Evolutionary conservation across 345 rosid species (phyloP).

Genomic region (Trapa incisa): DNA sequence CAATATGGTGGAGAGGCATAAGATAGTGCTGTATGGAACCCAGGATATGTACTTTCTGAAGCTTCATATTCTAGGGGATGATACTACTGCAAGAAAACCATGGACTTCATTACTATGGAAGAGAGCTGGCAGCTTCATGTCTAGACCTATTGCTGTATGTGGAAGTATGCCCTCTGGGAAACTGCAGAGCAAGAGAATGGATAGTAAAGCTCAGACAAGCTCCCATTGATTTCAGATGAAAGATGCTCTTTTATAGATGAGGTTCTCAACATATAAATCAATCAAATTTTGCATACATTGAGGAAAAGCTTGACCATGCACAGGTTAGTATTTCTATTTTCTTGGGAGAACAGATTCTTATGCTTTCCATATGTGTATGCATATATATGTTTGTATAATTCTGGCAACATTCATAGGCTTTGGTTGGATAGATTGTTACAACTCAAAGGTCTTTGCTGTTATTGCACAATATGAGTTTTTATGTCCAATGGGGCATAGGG

Average conservation of each 20-base stretch:
- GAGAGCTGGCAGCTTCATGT: constrained; percentile 33
- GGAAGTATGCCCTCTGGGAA: constrained; percentile 49
- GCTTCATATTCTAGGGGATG: constrained; percentile 83
- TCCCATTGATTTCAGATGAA: constrained; percentile 60
- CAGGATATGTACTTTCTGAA: constrained; percentile 70
- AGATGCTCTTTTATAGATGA: constrained; percentile 46
- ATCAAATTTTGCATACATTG: constrained; percentile 48
- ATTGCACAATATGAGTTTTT: neutral
- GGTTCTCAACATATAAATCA: constrained; percentile 61
- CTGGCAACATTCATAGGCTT: neutral
- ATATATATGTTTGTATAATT: neutral
- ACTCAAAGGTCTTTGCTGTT: neutral
- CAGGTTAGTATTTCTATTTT: constrained; percentile 45
- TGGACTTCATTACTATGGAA: constrained; percentile 51
- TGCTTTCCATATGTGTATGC: neutral
- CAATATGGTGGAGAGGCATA: constrained; percentile 76
- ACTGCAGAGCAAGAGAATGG: constrained; percentile 48
- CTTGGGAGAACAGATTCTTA: neutral
- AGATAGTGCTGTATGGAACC: constrained; percentile 66
- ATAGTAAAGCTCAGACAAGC: constrained; percentile 56
- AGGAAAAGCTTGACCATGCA: constrained; percentile 81
- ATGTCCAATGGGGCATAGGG: neutral
- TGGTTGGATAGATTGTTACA: neutral
- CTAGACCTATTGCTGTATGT: constrained; percentile 39
- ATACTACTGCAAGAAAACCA: constrained; percentile 41